phyloP scores from a whole-genome alignment of 2,329 filamentous ascomycete genomes.

The Endoconidiophora polonica region DNA sequence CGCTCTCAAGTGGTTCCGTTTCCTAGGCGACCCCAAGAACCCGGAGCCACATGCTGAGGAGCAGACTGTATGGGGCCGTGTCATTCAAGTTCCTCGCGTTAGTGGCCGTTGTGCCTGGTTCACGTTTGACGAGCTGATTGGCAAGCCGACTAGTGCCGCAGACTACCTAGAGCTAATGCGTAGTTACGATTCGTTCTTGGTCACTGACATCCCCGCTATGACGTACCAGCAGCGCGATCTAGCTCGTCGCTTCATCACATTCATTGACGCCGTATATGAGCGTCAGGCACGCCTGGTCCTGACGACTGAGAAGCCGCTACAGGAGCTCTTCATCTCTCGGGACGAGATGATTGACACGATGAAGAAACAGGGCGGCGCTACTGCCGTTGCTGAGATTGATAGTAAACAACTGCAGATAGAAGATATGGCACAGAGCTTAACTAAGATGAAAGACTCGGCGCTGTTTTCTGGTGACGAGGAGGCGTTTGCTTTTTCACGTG shows the following conservation, averaged over 20 bases:
- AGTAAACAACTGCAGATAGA: slow-evolving; percentile 45
- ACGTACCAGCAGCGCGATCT: slow-evolving; percentile 71
- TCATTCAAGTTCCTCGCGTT: slow-evolving; percentile 73
- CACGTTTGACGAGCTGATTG: slow-evolving; percentile 82
- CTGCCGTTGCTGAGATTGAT: slow-evolving; percentile 51
- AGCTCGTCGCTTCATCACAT: slow-evolving; percentile 87
- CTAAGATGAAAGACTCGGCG: slow-evolving; percentile 66
- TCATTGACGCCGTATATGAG: slow-evolving; percentile 94
- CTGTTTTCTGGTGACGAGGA: slow-evolving; percentile 94
- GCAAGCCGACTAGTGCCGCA: slow-evolving; percentile 72
- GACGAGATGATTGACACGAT: slow-evolving; percentile 49
- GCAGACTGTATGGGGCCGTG: slow-evolving; percentile 82
- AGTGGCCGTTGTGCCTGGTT: slow-evolving; percentile 83
- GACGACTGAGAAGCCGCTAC: slow-evolving; percentile 71
- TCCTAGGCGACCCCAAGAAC: slow-evolving; percentile 70
- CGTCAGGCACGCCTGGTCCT: slow-evolving; percentile 83
- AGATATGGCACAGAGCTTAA: slow-evolving; percentile 70
- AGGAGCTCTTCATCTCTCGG: slow-evolving; percentile 68
- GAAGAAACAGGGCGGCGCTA: slow-evolving; percentile 31
- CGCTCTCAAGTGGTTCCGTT: slow-evolving; percentile 88
- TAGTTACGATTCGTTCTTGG: slow-evolving; percentile 79
- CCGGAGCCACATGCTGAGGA: slow-evolving; percentile 58
- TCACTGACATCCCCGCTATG: slow-evolving; percentile 88
- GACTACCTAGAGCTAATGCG: slow-evolving; percentile 88
- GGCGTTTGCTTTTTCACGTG: slow-evolving; percentile 85